These are phyloP conservation scores for Filosporella fistucella DNA, from an alignment of 495 filamentous ascomycete species.

Conservation along the genomic window DNA sequence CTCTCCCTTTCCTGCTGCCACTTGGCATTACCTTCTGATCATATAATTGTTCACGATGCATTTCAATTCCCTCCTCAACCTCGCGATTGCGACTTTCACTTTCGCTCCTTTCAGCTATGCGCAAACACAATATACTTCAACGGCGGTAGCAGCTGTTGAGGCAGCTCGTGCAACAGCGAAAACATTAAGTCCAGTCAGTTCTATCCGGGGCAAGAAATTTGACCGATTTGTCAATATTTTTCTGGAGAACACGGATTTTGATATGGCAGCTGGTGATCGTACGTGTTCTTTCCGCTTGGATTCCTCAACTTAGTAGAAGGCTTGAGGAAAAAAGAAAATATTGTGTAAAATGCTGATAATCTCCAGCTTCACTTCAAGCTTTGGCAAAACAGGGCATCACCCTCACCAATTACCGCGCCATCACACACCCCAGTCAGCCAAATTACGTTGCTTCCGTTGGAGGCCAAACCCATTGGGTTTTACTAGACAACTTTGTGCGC, in stretches of 20 bases:
- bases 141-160: constrained; percentile 10
- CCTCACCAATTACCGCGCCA: constrained; percentile 56
- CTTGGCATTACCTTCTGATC: too few relatives aligned
- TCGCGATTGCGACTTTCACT: not conserved
- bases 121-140: constrained; percentile 14
- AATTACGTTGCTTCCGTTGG: constrained; percentile 21
- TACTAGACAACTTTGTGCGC: not conserved
- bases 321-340: not conserved
- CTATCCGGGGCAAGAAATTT: constrained; percentile 61
- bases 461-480: constrained; percentile 14
- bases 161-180: constrained; percentile 26
- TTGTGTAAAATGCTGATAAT: constrained; percentile 32
- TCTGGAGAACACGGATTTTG: constrained; percentile 67
- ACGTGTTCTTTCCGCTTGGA: constrained; percentile 3
- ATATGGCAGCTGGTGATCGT: constrained; percentile 25
- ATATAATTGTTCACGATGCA: too few relatives aligned
- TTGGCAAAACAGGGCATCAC: constrained; percentile 59
- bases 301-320: not conserved
- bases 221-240: constrained; percentile 64
- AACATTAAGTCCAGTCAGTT: constrained; percentile 47
- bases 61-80: not conserved
- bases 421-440: constrained; percentile 26
- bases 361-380: constrained; percentile 40
- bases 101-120: not conserved
- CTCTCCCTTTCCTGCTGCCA: too few relatives aligned